phyloP scores from a whole-genome alignment of 768 basidiomycete genomes.

The Filobasidium wieringae region DNA sequence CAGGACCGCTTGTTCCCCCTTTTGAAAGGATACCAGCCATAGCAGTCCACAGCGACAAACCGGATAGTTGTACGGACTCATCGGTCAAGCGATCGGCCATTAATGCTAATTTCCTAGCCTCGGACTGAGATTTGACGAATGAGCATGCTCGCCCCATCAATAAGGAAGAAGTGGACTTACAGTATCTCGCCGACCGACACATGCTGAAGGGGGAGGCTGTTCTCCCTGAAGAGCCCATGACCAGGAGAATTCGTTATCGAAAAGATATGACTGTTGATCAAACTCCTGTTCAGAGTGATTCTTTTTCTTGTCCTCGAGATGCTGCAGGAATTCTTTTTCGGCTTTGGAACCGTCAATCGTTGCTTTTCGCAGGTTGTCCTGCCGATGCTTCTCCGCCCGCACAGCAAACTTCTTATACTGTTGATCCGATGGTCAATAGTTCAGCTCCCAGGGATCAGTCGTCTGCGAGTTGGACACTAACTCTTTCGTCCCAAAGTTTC shows the following conservation, averaged over 20 bases:
- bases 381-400: constrained; percentile 51
- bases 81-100: constrained; percentile 37
- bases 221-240: constrained; percentile 77
- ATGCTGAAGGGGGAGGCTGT: constrained; percentile 78
- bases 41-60: constrained; percentile 36
- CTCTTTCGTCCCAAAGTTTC: constrained; percentile 56
- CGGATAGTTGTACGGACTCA: constrained; percentile 21
- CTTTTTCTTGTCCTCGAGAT: constrained; percentile 25
- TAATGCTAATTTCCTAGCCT: constrained; percentile 34
- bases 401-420: constrained; percentile 46
- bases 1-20: no score
- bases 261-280: constrained; percentile 41
- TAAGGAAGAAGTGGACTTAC: constrained; percentile 19
- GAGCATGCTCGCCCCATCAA: neutral
- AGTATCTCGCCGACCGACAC: constrained; percentile 80
- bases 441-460: constrained; percentile 41
- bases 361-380: constrained; percentile 45
- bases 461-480: constrained; percentile 39
- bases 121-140: constrained; percentile 18
- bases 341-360: constrained; percentile 17
- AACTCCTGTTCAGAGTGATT: constrained; percentile 20
- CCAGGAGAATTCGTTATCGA: constrained; percentile 59
- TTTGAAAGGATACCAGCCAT: constrained; percentile 31
- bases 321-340: constrained; percentile 19
- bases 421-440: neutral